Conservation (phyloP, 345 rosid species). For the Eucalyptus sideroxylon region DNA sequence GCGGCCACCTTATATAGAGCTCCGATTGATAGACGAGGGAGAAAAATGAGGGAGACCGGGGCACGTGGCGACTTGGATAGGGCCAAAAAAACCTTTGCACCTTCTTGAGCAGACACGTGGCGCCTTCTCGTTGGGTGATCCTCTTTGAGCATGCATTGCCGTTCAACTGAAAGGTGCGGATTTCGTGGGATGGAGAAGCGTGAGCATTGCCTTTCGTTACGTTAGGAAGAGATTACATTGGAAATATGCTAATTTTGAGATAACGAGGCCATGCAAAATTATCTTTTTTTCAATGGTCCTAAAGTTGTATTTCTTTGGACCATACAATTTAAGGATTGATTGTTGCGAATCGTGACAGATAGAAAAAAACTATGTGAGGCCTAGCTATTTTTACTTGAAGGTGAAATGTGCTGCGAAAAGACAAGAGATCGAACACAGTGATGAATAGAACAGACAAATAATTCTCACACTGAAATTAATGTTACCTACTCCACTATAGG, state of each 20-base stretch:
- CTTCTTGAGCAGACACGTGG: not conserved
- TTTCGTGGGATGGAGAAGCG: not conserved
- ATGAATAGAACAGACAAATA: not conserved
- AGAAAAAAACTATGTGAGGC: not conserved
- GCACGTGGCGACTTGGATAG: not conserved
- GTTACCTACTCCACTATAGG: not conserved
- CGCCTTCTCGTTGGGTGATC: not conserved
- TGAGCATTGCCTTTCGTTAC: not conserved
- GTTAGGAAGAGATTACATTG: not conserved
- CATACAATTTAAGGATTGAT: not conserved
- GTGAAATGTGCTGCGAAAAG: not conserved
- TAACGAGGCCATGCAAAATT: not conserved
- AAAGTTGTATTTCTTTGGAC: not conserved
- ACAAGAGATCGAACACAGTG: not conserved
- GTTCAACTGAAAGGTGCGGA: not conserved
- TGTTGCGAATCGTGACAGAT: not conserved
- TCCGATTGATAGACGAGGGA: not conserved
- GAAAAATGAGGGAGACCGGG: not conserved
- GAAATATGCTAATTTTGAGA: not conserved
- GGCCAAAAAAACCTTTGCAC: not conserved
- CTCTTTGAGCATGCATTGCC: not conserved
- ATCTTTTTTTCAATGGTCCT: not conserved
- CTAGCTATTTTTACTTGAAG: not conserved
- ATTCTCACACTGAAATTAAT: not conserved
- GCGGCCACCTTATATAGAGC: not conserved